Evolutionary conservation across 495 filamentous ascomycete genomes (phyloP), one percentile per base, ranked within the genome.

Genomic region (Talaromyces adpressus): DNA sequence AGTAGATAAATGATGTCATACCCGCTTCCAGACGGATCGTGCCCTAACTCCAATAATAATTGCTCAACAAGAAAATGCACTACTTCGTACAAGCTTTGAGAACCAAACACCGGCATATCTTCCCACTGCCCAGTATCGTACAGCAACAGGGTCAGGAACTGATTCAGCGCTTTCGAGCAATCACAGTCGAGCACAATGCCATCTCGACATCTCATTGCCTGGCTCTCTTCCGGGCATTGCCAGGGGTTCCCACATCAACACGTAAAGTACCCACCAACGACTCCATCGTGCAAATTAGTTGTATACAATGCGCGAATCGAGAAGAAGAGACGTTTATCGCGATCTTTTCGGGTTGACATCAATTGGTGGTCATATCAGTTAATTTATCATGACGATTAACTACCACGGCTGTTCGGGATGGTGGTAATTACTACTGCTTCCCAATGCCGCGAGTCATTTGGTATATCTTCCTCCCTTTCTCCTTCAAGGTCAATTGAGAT

Each of bases 231-330:
- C 52, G 27, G 23, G 22, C 22, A 12, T 56, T 56, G 52, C 27
- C 22, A 56, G 52, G 20, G 52, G 52, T 56, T 56, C 23, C 52
- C 52, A 56, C 52, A 20, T 29, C 27, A n/a, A 14, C 18, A 56
- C 52, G 52, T 56, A 56, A 25, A 27, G 52, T 56, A 56, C 23
- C 52, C 52, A 56, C 52, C 22, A 27, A 27, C 52, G 49, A 56
- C 52, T 56, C 20, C 14, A 27, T 56, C 12, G 52, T 56, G 52
- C 27, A 29, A 56, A 56, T 29, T 29, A 27, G 27, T 25, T 56
- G 52, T 27, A 56, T 29, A n/a, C n/a, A 16, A 56, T 29, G 27
- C 22, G 52, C 52, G 52, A 56, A 56, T 56, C 52, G 30, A 25
- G 23, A 56, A 25, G 23, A 7, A 56, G 12, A 16, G 20, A 29